These are phyloP conservation scores for Alloteropsis semialata DNA, from an alignment of 176 grass and related monocot species.

Conservation along the genomic window DNA sequence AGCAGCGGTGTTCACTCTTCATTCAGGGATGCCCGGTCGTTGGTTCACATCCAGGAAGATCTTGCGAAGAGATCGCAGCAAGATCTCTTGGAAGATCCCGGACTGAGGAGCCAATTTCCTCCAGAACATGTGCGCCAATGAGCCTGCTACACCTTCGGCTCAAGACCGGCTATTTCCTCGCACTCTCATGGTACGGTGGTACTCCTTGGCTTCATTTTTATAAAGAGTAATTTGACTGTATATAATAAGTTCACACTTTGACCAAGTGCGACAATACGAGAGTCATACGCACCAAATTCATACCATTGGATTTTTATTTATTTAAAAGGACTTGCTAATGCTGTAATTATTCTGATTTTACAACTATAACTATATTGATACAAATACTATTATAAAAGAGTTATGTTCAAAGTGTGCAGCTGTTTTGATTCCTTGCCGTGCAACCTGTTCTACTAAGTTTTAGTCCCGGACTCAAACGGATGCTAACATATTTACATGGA, in stretches of 20 bases:
- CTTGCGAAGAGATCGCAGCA: constrained; percentile 28
- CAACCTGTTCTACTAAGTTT: too few relatives aligned
- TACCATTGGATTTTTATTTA: background rate
- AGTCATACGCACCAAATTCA: background rate
- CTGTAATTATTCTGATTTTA: background rate
- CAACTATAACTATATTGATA: too few relatives aligned
- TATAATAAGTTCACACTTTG: background rate
- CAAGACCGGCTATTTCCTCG: background rate
- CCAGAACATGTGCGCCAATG: background rate
- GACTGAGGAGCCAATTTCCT: background rate
- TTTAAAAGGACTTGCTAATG: background rate
- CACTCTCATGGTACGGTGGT: too few relatives aligned
- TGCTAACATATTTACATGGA: too few relatives aligned
- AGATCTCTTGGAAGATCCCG: background rate
- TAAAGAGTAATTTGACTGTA: background rate
- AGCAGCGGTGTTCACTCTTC: background rate
- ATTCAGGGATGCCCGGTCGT: background rate
- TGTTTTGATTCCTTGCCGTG: too few relatives aligned
- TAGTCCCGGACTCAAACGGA: too few relatives aligned
- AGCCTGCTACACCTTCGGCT: background rate
- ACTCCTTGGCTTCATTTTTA: background rate
- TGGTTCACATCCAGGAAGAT: constrained; percentile 32
- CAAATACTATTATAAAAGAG: background rate
- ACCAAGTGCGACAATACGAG: background rate
- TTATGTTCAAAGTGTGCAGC: background rate